Percentiles rank a stretch among this genome's conserved stretches.
Evolutionary conservation across 768 basidiomycete genomes (phyloP).

Genomic region (Suillus placidus): DNA sequence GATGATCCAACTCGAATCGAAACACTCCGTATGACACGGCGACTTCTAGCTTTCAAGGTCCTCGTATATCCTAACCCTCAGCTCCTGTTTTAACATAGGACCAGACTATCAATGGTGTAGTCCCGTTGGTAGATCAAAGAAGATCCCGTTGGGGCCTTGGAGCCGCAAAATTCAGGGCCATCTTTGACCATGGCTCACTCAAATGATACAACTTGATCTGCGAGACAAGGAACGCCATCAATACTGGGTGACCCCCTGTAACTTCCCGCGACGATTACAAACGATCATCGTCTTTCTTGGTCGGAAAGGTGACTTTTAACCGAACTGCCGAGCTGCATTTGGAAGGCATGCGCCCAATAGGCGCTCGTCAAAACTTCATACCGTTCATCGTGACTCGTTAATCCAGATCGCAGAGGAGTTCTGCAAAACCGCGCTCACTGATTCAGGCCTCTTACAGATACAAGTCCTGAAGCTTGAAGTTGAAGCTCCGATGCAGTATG

Average conservation of each 20-base stretch:
- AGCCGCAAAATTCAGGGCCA: conserved; percentile 1
- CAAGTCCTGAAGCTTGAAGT: background rate
- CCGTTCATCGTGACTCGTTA: background rate
- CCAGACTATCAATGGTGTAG: background rate
- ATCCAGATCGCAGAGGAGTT: background rate
- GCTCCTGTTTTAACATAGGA: no score
- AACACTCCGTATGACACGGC: background rate
- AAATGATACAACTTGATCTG: background rate
- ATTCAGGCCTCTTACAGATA: background rate
- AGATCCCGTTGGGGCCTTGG: background rate
- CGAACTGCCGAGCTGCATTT: background rate
- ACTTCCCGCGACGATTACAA: conserved; percentile 3
- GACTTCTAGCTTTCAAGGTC: background rate
- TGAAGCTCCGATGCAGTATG: background rate
- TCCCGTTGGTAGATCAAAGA: background rate
- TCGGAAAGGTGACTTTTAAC: conserved; percentile 2
- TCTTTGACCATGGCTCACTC: background rate
- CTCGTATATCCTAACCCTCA: no score
- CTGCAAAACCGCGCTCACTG: background rate
- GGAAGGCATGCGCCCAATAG: background rate
- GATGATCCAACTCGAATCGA: no score
- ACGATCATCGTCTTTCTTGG: background rate
- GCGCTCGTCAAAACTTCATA: background rate
- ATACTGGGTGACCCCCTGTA: background rate
- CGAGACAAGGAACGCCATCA: conserved; percentile 6